Percentiles rank a stretch among this genome's conserved stretches.
These are phyloP conservation scores for Lonicera japonica DNA, from an alignment of 129 eudicot species.

Conservation along the genomic window DNA sequence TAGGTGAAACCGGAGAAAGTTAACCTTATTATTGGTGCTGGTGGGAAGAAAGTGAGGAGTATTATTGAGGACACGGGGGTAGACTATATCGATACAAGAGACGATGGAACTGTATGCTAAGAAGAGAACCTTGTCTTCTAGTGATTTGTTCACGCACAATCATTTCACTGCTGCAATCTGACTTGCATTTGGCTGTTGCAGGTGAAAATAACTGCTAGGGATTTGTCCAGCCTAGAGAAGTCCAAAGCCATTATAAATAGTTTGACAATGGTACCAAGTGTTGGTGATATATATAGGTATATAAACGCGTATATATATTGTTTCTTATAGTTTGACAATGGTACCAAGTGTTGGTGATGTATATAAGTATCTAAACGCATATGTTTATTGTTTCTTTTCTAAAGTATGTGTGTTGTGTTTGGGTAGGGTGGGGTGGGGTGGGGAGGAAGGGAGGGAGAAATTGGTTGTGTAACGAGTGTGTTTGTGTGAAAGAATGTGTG, in stretches of 20 bases:
- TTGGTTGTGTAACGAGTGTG: too few relatives aligned
- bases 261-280: slow-evolving; percentile 82
- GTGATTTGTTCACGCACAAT: background rate
- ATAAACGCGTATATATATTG: too few relatives aligned
- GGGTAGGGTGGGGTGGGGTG: too few relatives aligned
- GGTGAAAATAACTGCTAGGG: slow-evolving; percentile 91
- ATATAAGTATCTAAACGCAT: too few relatives aligned
- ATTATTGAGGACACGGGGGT: slow-evolving; percentile 96
- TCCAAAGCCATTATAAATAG: slow-evolving; percentile 62
- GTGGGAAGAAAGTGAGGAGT: slow-evolving; percentile 93
- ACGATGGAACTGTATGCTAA: slow-evolving; percentile 75
- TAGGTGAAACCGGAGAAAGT: slow-evolving; percentile 78
- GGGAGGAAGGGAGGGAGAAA: too few relatives aligned
- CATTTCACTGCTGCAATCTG: slow-evolving; percentile 18
- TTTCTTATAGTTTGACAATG: slow-evolving; percentile 78
- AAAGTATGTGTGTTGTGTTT: too few relatives aligned
- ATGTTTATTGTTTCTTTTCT: too few relatives aligned
- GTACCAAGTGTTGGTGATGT: slow-evolving; percentile 85
- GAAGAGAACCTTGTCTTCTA: background rate
- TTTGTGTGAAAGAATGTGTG: too few relatives aligned
- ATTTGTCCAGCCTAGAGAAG: slow-evolving; percentile 69
- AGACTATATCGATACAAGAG: slow-evolving; percentile 76
- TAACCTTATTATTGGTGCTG: slow-evolving; percentile 84
- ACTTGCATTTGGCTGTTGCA: slow-evolving; percentile 25
- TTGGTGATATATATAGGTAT: slow-evolving; percentile 91